Base-by-base conservation (phyloP, 805 yeast genomes). In the Metschnikowia gelsemii region DNA sequence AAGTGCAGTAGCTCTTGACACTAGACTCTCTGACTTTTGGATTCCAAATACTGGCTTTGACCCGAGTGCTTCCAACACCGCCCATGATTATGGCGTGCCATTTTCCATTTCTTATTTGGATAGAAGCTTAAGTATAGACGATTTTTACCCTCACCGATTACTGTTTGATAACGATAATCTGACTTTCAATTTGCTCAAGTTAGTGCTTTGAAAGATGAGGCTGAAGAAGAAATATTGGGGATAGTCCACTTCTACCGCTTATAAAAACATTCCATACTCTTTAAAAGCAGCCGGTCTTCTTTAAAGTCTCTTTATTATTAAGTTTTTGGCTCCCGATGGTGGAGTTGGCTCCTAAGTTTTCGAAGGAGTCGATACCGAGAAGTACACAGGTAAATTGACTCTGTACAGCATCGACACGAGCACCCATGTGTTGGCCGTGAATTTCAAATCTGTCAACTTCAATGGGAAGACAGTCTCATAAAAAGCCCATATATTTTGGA, bases 241-340 rank as follows among this genome's bases (percentile, higher is more conserved):
- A 27, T 46, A 20, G 49, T 40, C 22, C 43, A 42, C 38, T 35
- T 7, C 23, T 8, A 22, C 27, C 16, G 11, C 11, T 8, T 46
- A 48, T 33, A 24, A 48, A 38, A 87, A 87, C 59, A 64, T 87
- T 43, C 96, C 96, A 0, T 49, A 69, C 42, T 73, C 73, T 44
- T 61, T 87, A 67, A 79, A 72, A 35, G 55, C 66, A 22, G 75
- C 76, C 39, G 90, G 89, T 0, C 50, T 76, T 31, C 83, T 79
- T 40, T 31, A 71, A 73, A 35, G 69, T 70, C 31, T 76, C 76
- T 0, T 86, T 82, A 57, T 83, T 90, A 0, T 63, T 86, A n/a
- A n/a, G 42, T 84, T 66, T 52, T 67, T 86, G 58, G 75, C 79
- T 50, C 61, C 64, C 3, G 14, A 19, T n/a, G 51, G 62, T n/a